A percentile compares a stretch with the other conserved stretches of the same genome.
These are phyloP conservation scores for Leishmania mexicana DNA, from an alignment of 208 protist genomes.

Conservation along the genomic window DNA sequence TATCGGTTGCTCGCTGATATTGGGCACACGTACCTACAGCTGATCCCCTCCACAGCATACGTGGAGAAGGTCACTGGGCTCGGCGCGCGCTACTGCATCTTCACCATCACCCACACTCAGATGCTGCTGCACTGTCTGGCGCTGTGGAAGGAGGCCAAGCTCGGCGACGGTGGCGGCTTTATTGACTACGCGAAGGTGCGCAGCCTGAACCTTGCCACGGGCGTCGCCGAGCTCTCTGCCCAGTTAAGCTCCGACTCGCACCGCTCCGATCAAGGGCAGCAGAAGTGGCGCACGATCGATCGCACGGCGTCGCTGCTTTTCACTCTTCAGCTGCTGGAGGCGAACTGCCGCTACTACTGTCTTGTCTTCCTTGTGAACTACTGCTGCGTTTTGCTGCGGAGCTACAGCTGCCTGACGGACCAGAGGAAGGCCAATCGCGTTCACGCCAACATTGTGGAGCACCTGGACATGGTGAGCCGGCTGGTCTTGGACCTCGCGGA, in stretches of 20 bases:
- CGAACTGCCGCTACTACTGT: constrained; percentile 27
- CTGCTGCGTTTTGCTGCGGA: constrained; percentile 8
- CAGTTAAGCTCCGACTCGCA: neutral
- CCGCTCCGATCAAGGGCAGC: too few species aligned
- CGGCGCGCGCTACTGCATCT: constrained; percentile 28
- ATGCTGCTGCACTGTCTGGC: constrained; percentile 28
- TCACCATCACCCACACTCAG: constrained; percentile 33
- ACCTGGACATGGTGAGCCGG: neutral
- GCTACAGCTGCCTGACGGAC: constrained; percentile 15
- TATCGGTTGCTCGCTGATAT: constrained; percentile 29
- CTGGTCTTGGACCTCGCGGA: neutral
- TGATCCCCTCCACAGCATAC: neutral
- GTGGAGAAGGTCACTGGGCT: constrained; percentile 20
- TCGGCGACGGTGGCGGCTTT: constrained; percentile 4
- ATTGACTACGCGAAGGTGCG: constrained; percentile 10
- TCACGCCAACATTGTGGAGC: constrained; percentile 25
- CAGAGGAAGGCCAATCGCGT: constrained; percentile 14
- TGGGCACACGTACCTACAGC: constrained; percentile 24
- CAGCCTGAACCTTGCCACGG: neutral
- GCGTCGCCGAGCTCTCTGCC: neutral
- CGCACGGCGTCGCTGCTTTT: constrained; percentile 8
- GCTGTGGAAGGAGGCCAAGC: constrained; percentile 18
- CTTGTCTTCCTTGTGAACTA: constrained; percentile 20
- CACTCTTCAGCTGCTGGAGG: constrained; percentile 28
- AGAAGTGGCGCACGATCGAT: constrained; percentile 5